Evolutionary conservation across 208 protist species (phyloP).

Genomic region (Wallacemonas sp.): DNA sequence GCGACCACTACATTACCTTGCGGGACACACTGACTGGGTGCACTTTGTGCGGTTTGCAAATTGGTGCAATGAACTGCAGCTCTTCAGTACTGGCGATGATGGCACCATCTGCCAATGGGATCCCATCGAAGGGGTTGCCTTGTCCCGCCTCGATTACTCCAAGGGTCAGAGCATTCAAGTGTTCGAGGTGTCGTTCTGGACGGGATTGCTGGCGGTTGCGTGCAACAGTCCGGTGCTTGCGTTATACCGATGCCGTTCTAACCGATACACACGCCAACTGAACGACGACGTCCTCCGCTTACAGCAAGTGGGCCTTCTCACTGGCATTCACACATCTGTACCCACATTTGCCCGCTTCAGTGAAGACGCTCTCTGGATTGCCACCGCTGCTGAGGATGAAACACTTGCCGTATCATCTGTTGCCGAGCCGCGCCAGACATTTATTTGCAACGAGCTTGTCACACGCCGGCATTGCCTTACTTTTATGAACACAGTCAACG

Average conservation of each 20-base stretch:
- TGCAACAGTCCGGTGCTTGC: slow-evolving; percentile 56
- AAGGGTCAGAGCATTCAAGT: slow-evolving; percentile 67
- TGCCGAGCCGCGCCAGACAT: slow-evolving; percentile 36
- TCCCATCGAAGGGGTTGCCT: slow-evolving; percentile 41
- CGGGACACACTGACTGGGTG: slow-evolving; percentile 83
- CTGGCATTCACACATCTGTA: slow-evolving; percentile 48
- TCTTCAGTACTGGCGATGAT: slow-evolving; percentile 86
- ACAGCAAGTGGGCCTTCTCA: slow-evolving; percentile 57
- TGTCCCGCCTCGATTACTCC: slow-evolving; percentile 67
- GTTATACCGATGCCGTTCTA: slow-evolving; percentile 39
- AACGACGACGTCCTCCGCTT: slow-evolving; percentile 45
- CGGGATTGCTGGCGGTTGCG: slow-evolving; percentile 62
- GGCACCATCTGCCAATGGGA: slow-evolving; percentile 81
- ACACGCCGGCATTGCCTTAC: slow-evolving; percentile 71
- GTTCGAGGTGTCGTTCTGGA: slow-evolving; percentile 71
- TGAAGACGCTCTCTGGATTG: slow-evolving; percentile 73
- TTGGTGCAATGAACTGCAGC: slow-evolving; percentile 29
- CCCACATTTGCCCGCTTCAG: slow-evolving; percentile 72
- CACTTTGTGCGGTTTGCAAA: slow-evolving; percentile 75
- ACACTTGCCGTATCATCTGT: slow-evolving; percentile 66
- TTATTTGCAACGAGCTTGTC: slow-evolving; percentile 62
- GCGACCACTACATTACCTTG: slow-evolving; percentile 50
- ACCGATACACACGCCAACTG: slow-evolving; percentile 20
- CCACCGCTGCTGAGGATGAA: slow-evolving; percentile 79
- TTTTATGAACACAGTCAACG: slow-evolving; percentile 86